Evolutionary conservation across 192 early-diverging fungal genomes (phyloP), one percentile per base, ranked within the genome.

Genomic region (Paraglomus brasilianum): DNA sequence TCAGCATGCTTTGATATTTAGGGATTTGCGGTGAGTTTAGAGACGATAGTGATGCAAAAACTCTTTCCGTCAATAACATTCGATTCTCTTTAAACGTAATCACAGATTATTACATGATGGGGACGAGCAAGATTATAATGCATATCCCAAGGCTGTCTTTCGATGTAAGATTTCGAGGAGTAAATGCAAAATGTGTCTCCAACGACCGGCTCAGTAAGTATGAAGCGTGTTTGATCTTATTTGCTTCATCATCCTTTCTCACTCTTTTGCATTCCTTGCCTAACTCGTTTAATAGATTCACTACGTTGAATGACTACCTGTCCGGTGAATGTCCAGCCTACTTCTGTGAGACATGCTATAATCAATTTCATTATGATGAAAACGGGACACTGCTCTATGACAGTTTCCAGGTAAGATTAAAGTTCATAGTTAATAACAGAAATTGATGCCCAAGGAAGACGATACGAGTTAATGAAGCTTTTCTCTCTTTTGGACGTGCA

Each of bases 291-390:
- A 79, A 46, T 69, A 66, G 71, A 24, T 52, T 75, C 21, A 85
- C 90, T 42, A 88, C 89, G 43, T 73, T 86, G 48, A 85, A 88
- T 66, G 91, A 92, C 78, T 80, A 85, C 58, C 77, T 87, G 47
- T 83, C 87, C 30, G 88, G 88, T 8, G 78, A 85, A 72, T 84
- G 85, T 36, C 87, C 88, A 1, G 84, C 81, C 70, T 86, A 84
- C 74, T 92, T 86, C 78, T 92, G 90, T 66, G 77, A 82, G 60
- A 78, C 78, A 50, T 92, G 90, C 78, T 92, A 87, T 71, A 76
- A 80, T 57, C 79, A 71, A 14, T 92, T 90, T 79, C 89, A 92
- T 69, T 89, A 85, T 74, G 82, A 86, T 47, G 65, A 49, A 13
- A 64, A 88, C 19, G 82, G 80, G 10, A 80, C 83, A 13, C 78